phyloP scores from a whole-genome alignment of 257 asterid species.

The Salvia hispanica region DNA sequence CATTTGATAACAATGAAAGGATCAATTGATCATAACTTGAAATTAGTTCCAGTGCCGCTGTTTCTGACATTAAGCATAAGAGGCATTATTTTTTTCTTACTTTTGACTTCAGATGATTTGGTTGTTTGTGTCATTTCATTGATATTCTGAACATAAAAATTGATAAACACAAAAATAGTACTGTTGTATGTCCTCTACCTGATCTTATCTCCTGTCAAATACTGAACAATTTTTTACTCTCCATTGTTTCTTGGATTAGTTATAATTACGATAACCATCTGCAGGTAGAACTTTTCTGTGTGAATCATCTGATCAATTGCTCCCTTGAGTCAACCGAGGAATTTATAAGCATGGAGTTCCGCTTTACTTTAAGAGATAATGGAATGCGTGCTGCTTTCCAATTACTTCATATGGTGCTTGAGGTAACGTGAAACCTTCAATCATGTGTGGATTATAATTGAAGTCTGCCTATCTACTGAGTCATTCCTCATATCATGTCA shows the following conservation, averaged over 20 bases:
- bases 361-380: slow-evolving; percentile 88
- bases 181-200: background rate
- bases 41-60: slow-evolving; percentile 4
- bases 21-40: slow-evolving; percentile 5
- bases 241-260: slow-evolving; percentile 22
- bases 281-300: slow-evolving; percentile 98
- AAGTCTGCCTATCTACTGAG: slow-evolving; percentile 6
- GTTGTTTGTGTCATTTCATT: slow-evolving; percentile 22
- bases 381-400: slow-evolving; percentile 99
- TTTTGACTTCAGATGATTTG: slow-evolving; percentile 8
- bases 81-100: background rate
- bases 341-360: slow-evolving; percentile 97
- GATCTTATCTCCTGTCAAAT: slow-evolving; percentile 12
- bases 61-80: slow-evolving; percentile 9
- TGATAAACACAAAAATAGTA: slow-evolving; percentile 12
- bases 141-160: background rate
- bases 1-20: slow-evolving; percentile 14
- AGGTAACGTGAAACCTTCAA: slow-evolving; percentile 55
- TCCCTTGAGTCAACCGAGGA: slow-evolving; percentile 99
- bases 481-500: slow-evolving; percentile 9
- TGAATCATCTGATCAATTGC: slow-evolving; percentile 94
- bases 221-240: background rate
- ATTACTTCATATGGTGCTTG: slow-evolving; percentile 99
- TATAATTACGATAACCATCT: slow-evolving; percentile 35
- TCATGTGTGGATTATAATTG: slow-evolving; percentile 23